Evolutionary conservation across 169 alveolate genomes (phyloP).

Genomic region (Theileria luwenshuni): DNA sequence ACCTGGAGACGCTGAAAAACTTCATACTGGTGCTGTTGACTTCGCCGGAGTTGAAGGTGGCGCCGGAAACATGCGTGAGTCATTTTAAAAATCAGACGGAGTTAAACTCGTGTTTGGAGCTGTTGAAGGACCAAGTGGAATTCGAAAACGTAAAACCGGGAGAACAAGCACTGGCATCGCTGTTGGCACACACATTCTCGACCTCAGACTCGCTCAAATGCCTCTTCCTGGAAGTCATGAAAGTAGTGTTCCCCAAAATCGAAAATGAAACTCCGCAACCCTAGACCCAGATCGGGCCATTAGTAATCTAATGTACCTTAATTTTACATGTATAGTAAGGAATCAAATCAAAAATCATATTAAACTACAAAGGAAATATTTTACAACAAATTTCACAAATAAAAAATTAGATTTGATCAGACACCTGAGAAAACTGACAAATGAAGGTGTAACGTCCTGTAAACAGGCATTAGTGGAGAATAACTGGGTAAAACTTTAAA

Average conservation of each 20-base stretch:
- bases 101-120: constrained; percentile 40
- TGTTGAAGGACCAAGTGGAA: constrained; percentile 38
- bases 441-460: constrained; percentile 54
- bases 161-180: constrained; percentile 58
- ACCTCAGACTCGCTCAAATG: constrained; percentile 63
- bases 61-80: constrained; percentile 43
- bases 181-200: constrained; percentile 61
- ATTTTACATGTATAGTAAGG: constrained; percentile 8
- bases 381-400: neutral
- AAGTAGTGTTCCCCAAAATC: constrained; percentile 51
- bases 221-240: constrained; percentile 54
- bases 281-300: neutral
- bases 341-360: neutral
- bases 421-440: constrained; percentile 48
- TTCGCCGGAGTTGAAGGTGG: constrained; percentile 59
- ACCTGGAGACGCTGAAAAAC: constrained; percentile 65
- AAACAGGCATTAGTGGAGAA: constrained; percentile 32
- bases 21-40: constrained; percentile 63
- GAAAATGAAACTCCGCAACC: constrained; percentile 9
- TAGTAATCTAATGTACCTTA: constrained; percentile 18
- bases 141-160: constrained; percentile 48
- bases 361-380: neutral
- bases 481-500: constrained; percentile 41
- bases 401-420: constrained; percentile 23
- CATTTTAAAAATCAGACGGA: constrained; percentile 57